Base-by-base conservation (phyloP, 1,284 basidiomycete species). In the Trichosporon faecale region DNA sequence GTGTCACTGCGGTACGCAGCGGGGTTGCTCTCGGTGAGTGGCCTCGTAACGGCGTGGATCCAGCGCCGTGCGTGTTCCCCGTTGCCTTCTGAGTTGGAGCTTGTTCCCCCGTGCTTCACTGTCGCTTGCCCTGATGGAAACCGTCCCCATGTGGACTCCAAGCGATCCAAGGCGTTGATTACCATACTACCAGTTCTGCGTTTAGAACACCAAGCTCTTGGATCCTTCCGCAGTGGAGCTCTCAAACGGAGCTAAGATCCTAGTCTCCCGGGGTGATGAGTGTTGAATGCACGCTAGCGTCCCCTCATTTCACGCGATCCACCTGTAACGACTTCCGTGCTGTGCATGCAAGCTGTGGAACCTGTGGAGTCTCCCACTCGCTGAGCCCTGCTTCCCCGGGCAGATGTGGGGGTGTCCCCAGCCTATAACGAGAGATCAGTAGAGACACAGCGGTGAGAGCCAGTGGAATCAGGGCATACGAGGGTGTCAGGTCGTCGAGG, bases 381-480 rank as follows among this genome's bases (percentile, higher is more conserved):
- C 29, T 29, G 14, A 27, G 29, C 57, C 57, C 57, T 61, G 27
- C 57, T 61, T 61, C 57, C 57, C 57, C 57, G 57, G 57, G 27
- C 18, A 61, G 57, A 33, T 61, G 57, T 61, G 57, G 57, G 29
- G 57, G 21, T 33, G 27, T 33, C 57, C 57, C 57, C 57, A 18
- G 18, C 27, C 57, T 31, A 33, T 29, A 29, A 29, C 27, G 55
- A 27, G 11, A 31, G 16, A 8, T 31, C 27, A 31, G 29, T 18
- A 5, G 29, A 8, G 57, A 33, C 27, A 27, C 57, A 31, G 27
- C 16, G 16, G 27, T 21, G n/a, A 16, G 57, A 61, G 57, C 57
- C 57, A 61, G 57, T 61, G 57, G 31, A 61, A 61, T 31, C 27
- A 18, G 27, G 29, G 29, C 29, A 61, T 61, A 61, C 57, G 57